Evolutionary conservation across 2,329 filamentous ascomycete genomes (phyloP), one percentile per base, ranked within the genome.

Genomic region (Xylariaceae sp.): DNA sequence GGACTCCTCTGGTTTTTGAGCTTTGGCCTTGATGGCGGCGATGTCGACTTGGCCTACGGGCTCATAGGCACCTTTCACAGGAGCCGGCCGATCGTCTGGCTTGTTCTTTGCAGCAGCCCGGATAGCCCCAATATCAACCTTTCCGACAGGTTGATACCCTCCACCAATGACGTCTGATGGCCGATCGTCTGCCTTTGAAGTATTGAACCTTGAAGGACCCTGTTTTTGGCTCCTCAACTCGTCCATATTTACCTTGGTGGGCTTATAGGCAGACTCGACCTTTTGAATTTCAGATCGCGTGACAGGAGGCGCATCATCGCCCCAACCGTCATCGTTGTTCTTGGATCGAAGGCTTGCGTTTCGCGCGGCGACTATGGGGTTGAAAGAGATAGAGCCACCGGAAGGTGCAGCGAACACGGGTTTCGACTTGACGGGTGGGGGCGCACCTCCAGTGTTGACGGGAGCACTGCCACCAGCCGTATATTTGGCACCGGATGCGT

Each of bases 11-110:
- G 78, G 78, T 50, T 80, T 85, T 64, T 93, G 87, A 4, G 89
- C 85, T 64, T 81, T 85, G 17, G 91, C 85, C 50, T 88, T 81
- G 59, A 98, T 96, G 17, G 91, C 90, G 33, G 88, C 88, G 64
- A 98, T 97, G 54, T 98, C 93, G 9, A 98, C 91, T 68, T 96
- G 97, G 35, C 93, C 93, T 16, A 97, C 74, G 2, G 93, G 93
- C 64, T 97, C 87, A 60, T 98, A 98, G 18, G 90, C 79, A 32
- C 93, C 93, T 67, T 95, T 97, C 16, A 97, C 87, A 4, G 81
- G 78, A 1, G 85, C 79, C 3, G 93, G 93, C 41, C 89, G 77
- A 52, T 95, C 86, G 57, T 96, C 89, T 34, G 76, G 76, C 64
- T 63, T 73, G 55, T 72, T 83, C 71, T 73, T 83, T 59, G 67